Conservation (phyloP, 768 basidiomycete species). For the Lyophyllum decastes region DNA sequence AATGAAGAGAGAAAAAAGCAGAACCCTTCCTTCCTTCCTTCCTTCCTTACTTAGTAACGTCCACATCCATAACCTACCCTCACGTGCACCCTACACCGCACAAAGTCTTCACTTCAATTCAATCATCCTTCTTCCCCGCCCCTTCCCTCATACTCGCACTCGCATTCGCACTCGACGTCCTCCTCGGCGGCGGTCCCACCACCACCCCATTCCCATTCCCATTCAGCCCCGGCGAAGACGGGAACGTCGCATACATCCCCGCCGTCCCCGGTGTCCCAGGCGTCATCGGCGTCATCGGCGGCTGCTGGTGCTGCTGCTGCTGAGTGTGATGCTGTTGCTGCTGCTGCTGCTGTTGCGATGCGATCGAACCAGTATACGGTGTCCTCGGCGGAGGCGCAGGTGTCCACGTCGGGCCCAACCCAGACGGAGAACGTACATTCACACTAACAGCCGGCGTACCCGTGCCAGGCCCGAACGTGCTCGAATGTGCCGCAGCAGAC, state of each 20-base stretch:
- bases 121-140: background rate
- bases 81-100: too few relatives aligned
- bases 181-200: conserved; percentile 25
- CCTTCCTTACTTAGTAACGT: too few relatives aligned
- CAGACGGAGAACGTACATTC: conserved; percentile 14
- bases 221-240: conserved; percentile 32
- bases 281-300: too few relatives aligned
- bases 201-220: conserved; percentile 26
- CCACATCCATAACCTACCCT: too few relatives aligned
- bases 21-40: too few relatives aligned
- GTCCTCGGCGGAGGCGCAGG: conserved; percentile 17
- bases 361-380: background rate
- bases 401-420: conserved; percentile 17
- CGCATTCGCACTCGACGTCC: conserved; percentile 13
- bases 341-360: background rate
- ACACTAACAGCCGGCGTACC: conserved; percentile 12
- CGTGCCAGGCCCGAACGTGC: conserved; percentile 7
- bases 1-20: too few relatives aligned
- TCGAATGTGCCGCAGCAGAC: background rate
- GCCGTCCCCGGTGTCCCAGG: conserved; percentile 32
- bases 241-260: conserved; percentile 32
- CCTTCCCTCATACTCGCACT: conserved; percentile 23
- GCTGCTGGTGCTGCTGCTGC: too few relatives aligned
- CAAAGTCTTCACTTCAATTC: too few relatives aligned
- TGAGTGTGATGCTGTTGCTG: too few relatives aligned